Evolutionary conservation across 139 green algal species (phyloP).

Genomic region (Chlorokybus atmophyticus): DNA sequence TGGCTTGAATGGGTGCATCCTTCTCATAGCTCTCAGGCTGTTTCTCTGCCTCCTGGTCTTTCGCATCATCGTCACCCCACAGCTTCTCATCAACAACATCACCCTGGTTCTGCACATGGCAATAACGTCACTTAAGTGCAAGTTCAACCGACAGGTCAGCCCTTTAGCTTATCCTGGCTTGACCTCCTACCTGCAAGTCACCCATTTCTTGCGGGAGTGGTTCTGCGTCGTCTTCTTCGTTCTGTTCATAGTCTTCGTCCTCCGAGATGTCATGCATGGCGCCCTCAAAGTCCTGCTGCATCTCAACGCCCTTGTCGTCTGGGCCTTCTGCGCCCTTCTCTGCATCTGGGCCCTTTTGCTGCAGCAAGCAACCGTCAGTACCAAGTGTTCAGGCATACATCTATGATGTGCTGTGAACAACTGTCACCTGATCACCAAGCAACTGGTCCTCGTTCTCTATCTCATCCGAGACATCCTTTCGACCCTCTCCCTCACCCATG

Average conservation of each 20-base stretch:
- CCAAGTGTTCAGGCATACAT: constrained; percentile 7
- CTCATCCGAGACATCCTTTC: constrained; percentile 85
- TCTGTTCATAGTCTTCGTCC: constrained; percentile 45
- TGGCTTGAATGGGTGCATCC: constrained; percentile 21
- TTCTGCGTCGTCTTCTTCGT: constrained; percentile 51
- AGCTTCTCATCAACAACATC: constrained; percentile 84
- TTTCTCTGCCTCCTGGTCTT: constrained; percentile 28
- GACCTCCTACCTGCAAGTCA: no score
- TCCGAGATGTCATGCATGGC: constrained; percentile 51
- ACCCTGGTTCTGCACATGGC: constrained; percentile 25
- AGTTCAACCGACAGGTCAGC: no score
- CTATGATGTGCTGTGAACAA: no score
- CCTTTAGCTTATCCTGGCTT: no score
- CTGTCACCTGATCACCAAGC: constrained; percentile 56
- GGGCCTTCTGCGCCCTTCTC: constrained; percentile 26
- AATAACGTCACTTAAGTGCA: constrained; percentile 6
- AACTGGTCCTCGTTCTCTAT: constrained; percentile 92
- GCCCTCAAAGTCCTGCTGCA: constrained; percentile 93
- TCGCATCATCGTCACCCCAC: constrained; percentile 49
- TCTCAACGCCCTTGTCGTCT: constrained; percentile 66
- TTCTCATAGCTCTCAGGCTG: constrained; percentile 51
- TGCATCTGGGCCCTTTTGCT: constrained; percentile 8
- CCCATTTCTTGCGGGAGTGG: constrained; percentile 43
- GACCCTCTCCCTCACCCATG: constrained; percentile 67
- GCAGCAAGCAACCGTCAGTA: constrained; percentile 3